Conservation (phyloP, 2,329 filamentous ascomycete genomes). For the Pyrenochaeta sp. region DNA sequence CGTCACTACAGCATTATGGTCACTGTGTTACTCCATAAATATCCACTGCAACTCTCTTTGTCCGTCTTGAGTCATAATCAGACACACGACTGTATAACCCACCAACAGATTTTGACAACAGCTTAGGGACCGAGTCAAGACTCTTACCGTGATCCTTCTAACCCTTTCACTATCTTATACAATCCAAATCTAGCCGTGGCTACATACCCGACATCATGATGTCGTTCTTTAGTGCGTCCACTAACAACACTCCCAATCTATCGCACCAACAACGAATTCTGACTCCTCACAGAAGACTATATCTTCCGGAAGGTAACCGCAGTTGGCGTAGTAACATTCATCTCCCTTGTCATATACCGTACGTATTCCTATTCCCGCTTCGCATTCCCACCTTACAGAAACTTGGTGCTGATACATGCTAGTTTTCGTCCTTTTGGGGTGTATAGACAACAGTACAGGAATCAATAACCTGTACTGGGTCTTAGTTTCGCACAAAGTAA, state of each 20-base stretch:
- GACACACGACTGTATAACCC: neutral
- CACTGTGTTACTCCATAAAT: neutral
- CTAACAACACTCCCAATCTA: neutral
- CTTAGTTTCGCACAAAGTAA: conserved; percentile 2
- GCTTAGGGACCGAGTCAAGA: neutral
- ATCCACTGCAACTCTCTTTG: neutral
- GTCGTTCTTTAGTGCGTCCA: neutral
- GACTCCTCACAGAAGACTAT: neutral
- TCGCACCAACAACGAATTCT: neutral
- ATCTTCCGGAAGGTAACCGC: conserved; percentile 9
- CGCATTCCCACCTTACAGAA: neutral
- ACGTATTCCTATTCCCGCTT: neutral
- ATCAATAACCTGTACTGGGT: conserved; percentile 13
- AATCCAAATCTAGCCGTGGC: neutral
- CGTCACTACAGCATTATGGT: neutral
- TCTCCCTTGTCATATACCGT: conserved; percentile 5
- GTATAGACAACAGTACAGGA: conserved; percentile 7
- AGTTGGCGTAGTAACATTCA: conserved; percentile 2
- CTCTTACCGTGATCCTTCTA: neutral
- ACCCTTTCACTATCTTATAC: neutral
- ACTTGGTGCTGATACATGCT: neutral
- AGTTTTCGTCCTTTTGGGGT: conserved; percentile 8
- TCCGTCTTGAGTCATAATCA: neutral
- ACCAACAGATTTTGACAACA: neutral
- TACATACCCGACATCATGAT: neutral